These are phyloP conservation scores for Erysimum pusillum DNA, from an alignment of 441 rosid species.

Conservation along the genomic window DNA sequence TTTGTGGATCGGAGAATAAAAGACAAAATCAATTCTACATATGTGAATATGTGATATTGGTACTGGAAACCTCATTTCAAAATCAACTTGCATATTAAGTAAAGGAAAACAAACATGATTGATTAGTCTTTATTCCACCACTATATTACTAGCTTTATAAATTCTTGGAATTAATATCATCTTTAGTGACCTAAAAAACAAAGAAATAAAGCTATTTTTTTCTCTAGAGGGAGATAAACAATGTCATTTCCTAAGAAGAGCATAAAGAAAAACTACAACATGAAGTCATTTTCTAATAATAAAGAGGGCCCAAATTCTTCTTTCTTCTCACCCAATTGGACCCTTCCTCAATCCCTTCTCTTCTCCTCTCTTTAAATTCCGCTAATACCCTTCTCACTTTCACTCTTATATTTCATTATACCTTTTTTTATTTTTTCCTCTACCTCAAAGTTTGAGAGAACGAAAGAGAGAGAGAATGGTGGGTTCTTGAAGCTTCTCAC, in stretches of 20 bases:
- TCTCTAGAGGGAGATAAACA: not conserved
- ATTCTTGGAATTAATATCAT: constrained; percentile 36
- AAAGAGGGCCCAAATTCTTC: constrained; percentile 49
- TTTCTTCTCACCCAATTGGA: constrained; percentile 53
- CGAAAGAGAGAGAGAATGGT: constrained; percentile 56
- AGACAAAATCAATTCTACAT: constrained; percentile 31
- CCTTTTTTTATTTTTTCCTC: constrained; percentile 28
- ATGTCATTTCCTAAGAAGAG: constrained; percentile 28
- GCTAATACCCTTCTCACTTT: constrained; percentile 49
- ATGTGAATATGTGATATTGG: constrained; percentile 21
- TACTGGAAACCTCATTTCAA: constrained; percentile 33
- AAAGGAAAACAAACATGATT: constrained; percentile 48
- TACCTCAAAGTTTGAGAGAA: constrained; percentile 34
- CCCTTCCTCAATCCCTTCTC: constrained; percentile 32
- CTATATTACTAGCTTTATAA: constrained; percentile 47
- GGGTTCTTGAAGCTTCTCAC: constrained; percentile 54
- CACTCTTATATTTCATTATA: constrained; percentile 45
- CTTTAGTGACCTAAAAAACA: constrained; percentile 44
- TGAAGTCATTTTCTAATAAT: constrained; percentile 56
- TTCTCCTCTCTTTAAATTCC: constrained; percentile 56
- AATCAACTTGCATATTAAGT: constrained; percentile 48
- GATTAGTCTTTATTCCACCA: constrained; percentile 52
- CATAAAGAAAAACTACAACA: constrained; percentile 30
- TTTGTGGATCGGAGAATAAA: constrained; percentile 26
- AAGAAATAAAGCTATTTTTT: constrained; percentile 32